Conservation (phyloP, 2,329 filamentous ascomycete species). For the Curvularia sp. region DNA sequence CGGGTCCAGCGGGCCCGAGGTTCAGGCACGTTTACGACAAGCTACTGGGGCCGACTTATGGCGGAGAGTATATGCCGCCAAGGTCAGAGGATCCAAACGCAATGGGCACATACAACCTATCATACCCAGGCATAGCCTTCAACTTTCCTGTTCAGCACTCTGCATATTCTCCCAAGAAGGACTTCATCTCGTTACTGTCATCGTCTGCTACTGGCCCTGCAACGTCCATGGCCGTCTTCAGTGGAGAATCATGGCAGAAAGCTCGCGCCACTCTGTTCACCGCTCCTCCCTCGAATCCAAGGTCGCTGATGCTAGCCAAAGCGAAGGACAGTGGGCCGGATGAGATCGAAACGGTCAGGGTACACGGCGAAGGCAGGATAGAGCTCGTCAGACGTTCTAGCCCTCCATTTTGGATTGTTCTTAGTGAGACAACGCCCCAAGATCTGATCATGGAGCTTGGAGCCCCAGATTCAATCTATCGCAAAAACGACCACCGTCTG, state of each 20-base stretch:
- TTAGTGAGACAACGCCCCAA: conserved; percentile 90
- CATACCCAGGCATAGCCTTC: conserved; percentile 93
- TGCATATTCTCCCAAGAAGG: conserved; percentile 76
- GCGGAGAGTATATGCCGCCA: conserved; percentile 85
- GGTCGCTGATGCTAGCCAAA: conserved; percentile 70
- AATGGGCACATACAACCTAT: conserved; percentile 83
- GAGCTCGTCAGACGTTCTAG: conserved; percentile 77
- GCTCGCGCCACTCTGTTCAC: conserved; percentile 79
- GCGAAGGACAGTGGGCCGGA: conserved; percentile 83
- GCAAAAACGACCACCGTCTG: conserved; percentile 87
- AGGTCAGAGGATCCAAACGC: conserved; percentile 58
- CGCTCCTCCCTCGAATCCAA: conserved; percentile 74
- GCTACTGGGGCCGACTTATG: conserved; percentile 91
- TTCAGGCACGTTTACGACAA: conserved; percentile 92
- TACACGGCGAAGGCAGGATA: conserved; percentile 79
- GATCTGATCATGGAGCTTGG: conserved; percentile 90
- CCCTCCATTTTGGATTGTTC: conserved; percentile 71
- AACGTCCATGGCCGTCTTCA: conserved; percentile 88
- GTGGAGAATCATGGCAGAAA: conserved; percentile 88
- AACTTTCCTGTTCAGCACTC: conserved; percentile 80
- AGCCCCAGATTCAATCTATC: conserved; percentile 91
- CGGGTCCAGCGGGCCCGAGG: conserved; percentile 67
- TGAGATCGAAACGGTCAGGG: conserved; percentile 80
- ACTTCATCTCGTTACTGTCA: conserved; percentile 86
- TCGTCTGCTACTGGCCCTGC: conserved; percentile 78